Evolutionary conservation across 768 basidiomycete species (phyloP).

Genomic region (Xerocomellus amylosporus): DNA sequence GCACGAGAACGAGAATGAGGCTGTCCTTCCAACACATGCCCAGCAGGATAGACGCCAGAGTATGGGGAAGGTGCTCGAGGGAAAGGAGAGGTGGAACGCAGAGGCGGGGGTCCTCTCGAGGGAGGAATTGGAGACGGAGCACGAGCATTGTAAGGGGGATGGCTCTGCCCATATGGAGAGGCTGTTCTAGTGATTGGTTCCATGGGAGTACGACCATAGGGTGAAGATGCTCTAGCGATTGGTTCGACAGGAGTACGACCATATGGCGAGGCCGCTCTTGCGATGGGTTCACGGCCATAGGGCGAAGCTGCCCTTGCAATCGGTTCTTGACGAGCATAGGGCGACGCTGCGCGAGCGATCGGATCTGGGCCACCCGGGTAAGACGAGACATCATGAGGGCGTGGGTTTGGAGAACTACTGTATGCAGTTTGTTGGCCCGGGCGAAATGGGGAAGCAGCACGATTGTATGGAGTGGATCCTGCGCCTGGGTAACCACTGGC

Average conservation of each 20-base stretch:
- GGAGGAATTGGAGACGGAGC: constrained; percentile 32
- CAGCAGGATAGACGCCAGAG: constrained; percentile 48
- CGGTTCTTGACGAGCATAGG: constrained; percentile 35
- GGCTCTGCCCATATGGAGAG: constrained; percentile 30
- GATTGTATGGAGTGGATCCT: constrained; percentile 26
- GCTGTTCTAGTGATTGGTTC: constrained; percentile 41
- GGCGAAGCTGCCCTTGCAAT: constrained; percentile 33
- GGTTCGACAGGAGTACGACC: constrained; percentile 38
- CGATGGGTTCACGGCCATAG: constrained; percentile 31
- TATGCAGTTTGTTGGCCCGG: constrained; percentile 28
- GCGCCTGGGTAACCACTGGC: constrained; percentile 31
- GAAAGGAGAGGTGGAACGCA: constrained; percentile 32
- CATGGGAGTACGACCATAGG: constrained; percentile 34
- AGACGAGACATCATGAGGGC: constrained; percentile 43
- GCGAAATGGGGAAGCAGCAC: constrained; percentile 37
- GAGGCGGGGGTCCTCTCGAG: constrained; percentile 12
- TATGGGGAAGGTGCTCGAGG: constrained; percentile 32
- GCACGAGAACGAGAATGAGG: constrained; percentile 45
- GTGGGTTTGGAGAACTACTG: constrained; percentile 46
- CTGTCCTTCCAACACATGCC: constrained; percentile 57
- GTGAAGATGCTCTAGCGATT: constrained; percentile 35
- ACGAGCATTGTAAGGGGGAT: constrained; percentile 27
- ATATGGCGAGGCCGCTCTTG: constrained; percentile 31
- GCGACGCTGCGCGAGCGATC: constrained; percentile 32
- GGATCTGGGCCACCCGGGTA: constrained; percentile 39